Percentiles rank a stretch among this genome's conserved stretches.
Evolutionary conservation across 1,284 basidiomycete species (phyloP).

Genomic region (Trichosporon ovoides): DNA sequence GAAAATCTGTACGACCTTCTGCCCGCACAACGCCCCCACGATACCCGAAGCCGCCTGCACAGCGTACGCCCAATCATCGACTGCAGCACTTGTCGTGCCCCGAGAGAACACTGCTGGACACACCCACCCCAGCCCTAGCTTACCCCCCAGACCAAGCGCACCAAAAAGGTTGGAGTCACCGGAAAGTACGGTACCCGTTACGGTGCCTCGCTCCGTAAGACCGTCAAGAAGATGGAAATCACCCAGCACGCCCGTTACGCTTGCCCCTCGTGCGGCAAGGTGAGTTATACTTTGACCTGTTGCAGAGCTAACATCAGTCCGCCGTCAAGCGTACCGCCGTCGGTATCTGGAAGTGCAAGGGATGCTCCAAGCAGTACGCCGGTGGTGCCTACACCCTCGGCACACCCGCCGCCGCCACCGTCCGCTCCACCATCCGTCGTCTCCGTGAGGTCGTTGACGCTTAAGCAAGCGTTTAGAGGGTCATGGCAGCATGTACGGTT

Average conservation of each 20-base stretch:
- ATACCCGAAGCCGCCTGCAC: too few relatives aligned
- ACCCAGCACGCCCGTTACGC: constrained; percentile 93
- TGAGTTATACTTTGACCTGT: constrained; percentile 49
- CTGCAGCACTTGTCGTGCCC: background rate
- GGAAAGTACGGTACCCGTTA: constrained; percentile 99
- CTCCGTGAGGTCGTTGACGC: constrained; percentile 81
- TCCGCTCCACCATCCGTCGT: constrained; percentile 84
- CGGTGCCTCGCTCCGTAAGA: constrained; percentile 98
- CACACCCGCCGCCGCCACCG: constrained; percentile 94
- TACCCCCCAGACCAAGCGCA: constrained; percentile 79
- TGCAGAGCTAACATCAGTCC: constrained; percentile 58
- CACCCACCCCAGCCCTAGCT: background rate
- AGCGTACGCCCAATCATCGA: background rate
- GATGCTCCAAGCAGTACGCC: constrained; percentile 93
- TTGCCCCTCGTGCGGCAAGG: constrained; percentile 97
- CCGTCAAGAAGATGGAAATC: constrained; percentile 91
- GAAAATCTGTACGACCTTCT: too few relatives aligned
- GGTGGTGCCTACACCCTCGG: constrained; percentile 98
- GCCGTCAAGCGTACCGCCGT: constrained; percentile 92
- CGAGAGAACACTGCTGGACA: background rate
- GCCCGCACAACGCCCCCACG: too few relatives aligned
- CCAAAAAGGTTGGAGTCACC: constrained; percentile 98
- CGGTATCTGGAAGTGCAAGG: constrained; percentile 95
- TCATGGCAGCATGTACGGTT: constrained; percentile 16
- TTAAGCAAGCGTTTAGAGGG: constrained; percentile 14